Base-by-base conservation (phyloP, 2,329 filamentous ascomycete species). In the Aspergillus sergii region DNA sequence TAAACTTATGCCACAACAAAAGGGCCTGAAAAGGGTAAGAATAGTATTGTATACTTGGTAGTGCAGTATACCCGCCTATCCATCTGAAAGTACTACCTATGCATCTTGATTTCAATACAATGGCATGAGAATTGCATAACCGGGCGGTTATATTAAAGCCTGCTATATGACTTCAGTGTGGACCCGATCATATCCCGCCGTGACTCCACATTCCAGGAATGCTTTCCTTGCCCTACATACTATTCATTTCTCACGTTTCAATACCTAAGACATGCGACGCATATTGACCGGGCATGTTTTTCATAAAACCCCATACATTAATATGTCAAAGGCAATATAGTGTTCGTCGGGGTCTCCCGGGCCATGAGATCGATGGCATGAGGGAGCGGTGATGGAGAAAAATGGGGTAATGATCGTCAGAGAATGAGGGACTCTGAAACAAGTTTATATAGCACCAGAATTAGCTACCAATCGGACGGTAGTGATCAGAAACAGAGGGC, bases 371-470 rank as follows among this genome's bases (percentile, higher is more conserved):
- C 48, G 9, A 34, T 51, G 48, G 9, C 45, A 48, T 46, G 21
- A 46, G 10, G 28, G 8, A n/a, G 8, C 32, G 30, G 51, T 54
- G 30, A 12, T 8, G 12, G 21, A 21, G 19, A 30, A 55, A 12
- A 55, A 36, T 39, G 34, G 32, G 32, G 51, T 26, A 55, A 55
- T 39, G 51, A 55, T 55, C 51, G 51, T 39, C 51, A 26, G n/a
- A 39, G 32, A 23, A 36, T 26, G 51, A 55, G 51, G 51, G 51
- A 55, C 34, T 55, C 51, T 55, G 51, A 55, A 55, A 55, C 51
- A 55, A 39, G 51, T 39, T 55, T 55, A 55, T 36, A 55, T 55
- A 55, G 51, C 36, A 16, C 8, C 12, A 23, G 32, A 12, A 26
- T 16, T 2, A 19, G 1, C 19, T 16, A 19, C 51, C 51, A 55